Percentiles rank a stretch among this genome's conserved stretches.
phyloP scores from a whole-genome alignment of 139 green algal genomes.

The Yamagishiella unicocca region DNA sequence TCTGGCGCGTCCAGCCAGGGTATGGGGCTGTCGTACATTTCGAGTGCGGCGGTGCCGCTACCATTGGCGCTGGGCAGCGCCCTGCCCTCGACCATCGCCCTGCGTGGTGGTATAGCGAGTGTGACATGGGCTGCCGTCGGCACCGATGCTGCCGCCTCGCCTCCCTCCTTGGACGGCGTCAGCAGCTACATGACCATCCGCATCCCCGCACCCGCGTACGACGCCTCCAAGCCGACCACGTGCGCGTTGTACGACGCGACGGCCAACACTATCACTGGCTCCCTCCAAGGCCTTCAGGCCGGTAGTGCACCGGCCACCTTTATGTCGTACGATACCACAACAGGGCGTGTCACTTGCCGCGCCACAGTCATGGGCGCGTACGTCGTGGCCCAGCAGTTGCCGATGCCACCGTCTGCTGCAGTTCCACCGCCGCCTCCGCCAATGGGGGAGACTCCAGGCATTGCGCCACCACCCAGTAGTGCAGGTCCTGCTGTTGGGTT shows the following conservation, averaged over 20 bases:
- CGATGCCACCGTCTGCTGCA: too few species aligned
- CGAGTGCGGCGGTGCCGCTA: background rate
- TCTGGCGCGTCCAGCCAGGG: background rate
- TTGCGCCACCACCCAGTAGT: too few species aligned
- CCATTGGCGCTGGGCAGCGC: background rate
- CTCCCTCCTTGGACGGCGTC: background rate
- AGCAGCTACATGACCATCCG: background rate
- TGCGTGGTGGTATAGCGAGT: background rate
- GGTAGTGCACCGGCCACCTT: background rate
- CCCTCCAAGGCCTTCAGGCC: background rate
- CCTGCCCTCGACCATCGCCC: background rate
- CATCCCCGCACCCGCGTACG: background rate
- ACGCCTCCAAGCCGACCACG: background rate
- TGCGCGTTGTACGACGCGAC: background rate
- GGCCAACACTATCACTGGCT: background rate
- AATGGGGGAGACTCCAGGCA: background rate
- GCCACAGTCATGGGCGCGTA: background rate
- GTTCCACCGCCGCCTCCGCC: too few species aligned
- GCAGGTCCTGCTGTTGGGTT: too few species aligned
- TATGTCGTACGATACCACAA: background rate
- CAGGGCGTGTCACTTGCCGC: background rate
- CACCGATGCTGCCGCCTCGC: background rate
- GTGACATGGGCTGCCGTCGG: background rate
- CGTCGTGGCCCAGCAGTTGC: conserved; percentile 1
- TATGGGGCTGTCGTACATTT: background rate